phyloP scores from a whole-genome alignment of 148 eudicot genomes.

The Nyssa sinensis region DNA sequence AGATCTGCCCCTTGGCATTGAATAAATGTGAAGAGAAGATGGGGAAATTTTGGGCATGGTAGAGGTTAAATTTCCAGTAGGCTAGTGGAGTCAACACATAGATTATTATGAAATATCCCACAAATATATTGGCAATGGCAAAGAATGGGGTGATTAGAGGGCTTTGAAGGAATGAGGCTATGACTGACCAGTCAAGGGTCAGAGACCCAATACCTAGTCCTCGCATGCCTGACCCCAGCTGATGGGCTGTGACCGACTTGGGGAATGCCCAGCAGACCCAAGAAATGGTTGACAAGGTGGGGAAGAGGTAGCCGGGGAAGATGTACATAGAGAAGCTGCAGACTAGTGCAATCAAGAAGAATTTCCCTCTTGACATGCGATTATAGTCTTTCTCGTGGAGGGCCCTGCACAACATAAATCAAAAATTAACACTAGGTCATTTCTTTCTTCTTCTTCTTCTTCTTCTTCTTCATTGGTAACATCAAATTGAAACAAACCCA shows the following conservation, averaged over 20 bases:
- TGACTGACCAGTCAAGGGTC: conserved; percentile 45
- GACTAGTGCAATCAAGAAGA: conserved; percentile 38
- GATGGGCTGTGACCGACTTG: conserved; percentile 45
- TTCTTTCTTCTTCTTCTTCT: not conserved
- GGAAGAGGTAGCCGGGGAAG: conserved; percentile 49
- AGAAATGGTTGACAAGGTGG: conserved; percentile 29
- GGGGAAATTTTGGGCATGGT: conserved; percentile 39
- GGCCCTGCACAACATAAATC: conserved; percentile 25
- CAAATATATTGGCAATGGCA: conserved; percentile 37
- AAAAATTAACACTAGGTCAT: not conserved
- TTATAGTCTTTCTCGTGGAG: conserved; percentile 36
- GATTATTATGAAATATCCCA: conserved; percentile 31
- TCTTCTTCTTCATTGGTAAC: no score
- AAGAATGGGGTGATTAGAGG: conserved; percentile 50
- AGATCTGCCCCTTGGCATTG: conserved; percentile 21
- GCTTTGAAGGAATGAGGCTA: conserved; percentile 31
- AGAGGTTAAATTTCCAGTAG: conserved; percentile 46
- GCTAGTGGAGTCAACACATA: conserved; percentile 34
- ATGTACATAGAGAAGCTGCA: conserved; percentile 49
- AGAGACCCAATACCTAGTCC: conserved; percentile 49
- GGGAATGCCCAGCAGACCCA: conserved; percentile 38
- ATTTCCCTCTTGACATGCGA: conserved; percentile 29
- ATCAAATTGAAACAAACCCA: no score
- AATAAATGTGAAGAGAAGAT: conserved; percentile 34
- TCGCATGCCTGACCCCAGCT: conserved; percentile 45